These are phyloP conservation scores for Lyophyllum shimeji DNA, from an alignment of 768 basidiomycete genomes.

Conservation along the genomic window DNA sequence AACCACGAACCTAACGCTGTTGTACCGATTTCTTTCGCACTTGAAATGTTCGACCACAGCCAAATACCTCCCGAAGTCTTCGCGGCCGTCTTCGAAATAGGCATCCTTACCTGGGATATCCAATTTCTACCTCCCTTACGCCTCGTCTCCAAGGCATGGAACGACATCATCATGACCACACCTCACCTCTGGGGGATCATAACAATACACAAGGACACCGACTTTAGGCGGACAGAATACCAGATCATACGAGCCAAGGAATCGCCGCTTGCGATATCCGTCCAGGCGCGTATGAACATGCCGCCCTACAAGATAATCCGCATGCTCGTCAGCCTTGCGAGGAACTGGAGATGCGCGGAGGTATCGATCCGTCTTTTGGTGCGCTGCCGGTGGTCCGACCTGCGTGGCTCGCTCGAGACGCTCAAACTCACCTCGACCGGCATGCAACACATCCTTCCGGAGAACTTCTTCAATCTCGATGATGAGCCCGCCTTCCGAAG, in stretches of 20 bases:
- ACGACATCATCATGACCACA: constrained; percentile 24
- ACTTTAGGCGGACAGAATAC: constrained; percentile 7
- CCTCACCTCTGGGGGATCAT: constrained; percentile 35
- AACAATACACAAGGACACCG: constrained; percentile 10
- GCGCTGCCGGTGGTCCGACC: constrained; percentile 17
- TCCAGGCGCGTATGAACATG: not conserved
- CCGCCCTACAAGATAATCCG: not conserved
- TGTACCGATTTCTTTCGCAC: not conserved
- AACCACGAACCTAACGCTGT: not conserved
- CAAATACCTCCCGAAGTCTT: constrained; percentile 31
- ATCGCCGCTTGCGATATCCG: constrained; percentile 24
- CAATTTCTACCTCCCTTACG: constrained; percentile 25
- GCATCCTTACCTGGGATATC: constrained; percentile 26
- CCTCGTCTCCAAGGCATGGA: constrained; percentile 26
- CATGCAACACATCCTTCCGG: not conserved
- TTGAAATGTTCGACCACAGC: constrained; percentile 13
- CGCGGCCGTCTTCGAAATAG: constrained; percentile 26
- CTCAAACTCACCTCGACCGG: constrained; percentile 15
- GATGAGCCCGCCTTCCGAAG: not conserved
- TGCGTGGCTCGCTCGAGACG: constrained; percentile 18
- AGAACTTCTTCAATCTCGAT: constrained; percentile 15
- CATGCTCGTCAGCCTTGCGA: constrained; percentile 17
- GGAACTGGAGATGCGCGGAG: constrained; percentile 28
- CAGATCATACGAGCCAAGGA: constrained; percentile 29
- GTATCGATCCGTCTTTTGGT: constrained; percentile 20